These are phyloP conservation scores for Boletus pseudo-olivaceus DNA, from an alignment of 768 basidiomycete species.

Conservation along the genomic window DNA sequence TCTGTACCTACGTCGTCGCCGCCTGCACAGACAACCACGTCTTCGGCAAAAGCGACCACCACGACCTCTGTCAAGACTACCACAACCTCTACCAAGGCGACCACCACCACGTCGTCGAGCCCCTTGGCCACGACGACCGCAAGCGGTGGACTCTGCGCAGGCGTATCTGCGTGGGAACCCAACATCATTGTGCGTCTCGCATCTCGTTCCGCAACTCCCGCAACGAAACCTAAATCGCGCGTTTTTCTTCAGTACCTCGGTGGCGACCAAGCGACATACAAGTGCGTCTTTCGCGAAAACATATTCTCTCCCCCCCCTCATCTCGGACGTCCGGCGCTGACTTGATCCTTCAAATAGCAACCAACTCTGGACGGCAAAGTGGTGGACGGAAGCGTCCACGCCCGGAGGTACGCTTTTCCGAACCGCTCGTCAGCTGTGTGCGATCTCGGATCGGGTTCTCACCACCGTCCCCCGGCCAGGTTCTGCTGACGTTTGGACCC, in stretches of 20 bases:
- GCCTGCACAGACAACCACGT: not conserved
- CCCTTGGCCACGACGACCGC: constrained; percentile 8
- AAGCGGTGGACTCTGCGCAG: constrained; percentile 35
- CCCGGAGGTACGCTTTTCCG: constrained; percentile 2
- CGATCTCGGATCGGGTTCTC: not conserved
- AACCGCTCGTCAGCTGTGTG: too few species aligned
- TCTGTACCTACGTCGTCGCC: constrained; percentile 1
- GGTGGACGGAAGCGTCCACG: constrained; percentile 12
- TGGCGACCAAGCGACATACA: constrained; percentile 39
- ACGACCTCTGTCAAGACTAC: not conserved
- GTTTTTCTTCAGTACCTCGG: constrained; percentile 38
- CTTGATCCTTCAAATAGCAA: not conserved
- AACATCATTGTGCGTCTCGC: constrained; percentile 34
- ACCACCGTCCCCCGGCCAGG: not conserved
- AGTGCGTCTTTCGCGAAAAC: constrained; percentile 28
- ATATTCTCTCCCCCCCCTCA: too few species aligned
- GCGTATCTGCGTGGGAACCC: constrained; percentile 41
- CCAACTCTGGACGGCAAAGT: constrained; percentile 12
- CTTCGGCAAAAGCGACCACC: not conserved
- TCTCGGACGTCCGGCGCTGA: not conserved
- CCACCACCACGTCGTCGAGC: constrained; percentile 2
- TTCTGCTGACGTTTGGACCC: constrained; percentile 8
- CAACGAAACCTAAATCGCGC: not conserved
- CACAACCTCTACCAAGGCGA: not conserved
- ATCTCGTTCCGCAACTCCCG: not conserved